A percentile compares a stretch with the other conserved stretches of the same genome.
phyloP scores from a whole-genome alignment of 2,329 filamentous ascomycete species.

The Ophiocordyceps robertsii region DNA sequence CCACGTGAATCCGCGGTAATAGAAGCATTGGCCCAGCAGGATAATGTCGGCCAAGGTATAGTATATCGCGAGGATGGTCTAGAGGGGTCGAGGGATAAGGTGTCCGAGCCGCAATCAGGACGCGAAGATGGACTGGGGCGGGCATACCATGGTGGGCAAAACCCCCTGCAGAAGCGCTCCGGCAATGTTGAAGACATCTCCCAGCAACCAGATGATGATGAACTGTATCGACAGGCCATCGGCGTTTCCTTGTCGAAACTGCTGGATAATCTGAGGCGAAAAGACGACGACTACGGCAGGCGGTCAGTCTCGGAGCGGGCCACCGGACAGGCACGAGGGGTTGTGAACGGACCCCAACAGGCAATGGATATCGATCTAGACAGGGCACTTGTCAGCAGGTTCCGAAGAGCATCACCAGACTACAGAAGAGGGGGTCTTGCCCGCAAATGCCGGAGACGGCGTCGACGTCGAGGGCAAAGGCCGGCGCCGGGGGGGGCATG shows the following conservation, averaged over 20 bases:
- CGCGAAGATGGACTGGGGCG: not conserved
- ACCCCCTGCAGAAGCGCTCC: conserved; percentile 88
- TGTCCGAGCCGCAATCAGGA: not conserved
- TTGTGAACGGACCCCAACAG: conserved; percentile 52
- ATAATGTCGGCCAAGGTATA: conserved; percentile 89
- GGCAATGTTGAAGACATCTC: conserved; percentile 93
- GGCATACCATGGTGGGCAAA: conserved; percentile 70
- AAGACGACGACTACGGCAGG: conserved; percentile 70
- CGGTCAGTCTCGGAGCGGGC: not conserved
- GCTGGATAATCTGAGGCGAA: conserved; percentile 91
- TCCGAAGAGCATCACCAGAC: not conserved
- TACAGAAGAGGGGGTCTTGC: conserved; percentile 27
- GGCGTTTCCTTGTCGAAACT: conserved; percentile 72
- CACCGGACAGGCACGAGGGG: not conserved
- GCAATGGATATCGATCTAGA: conserved; percentile 83
- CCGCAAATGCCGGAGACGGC: conserved; percentile 87
- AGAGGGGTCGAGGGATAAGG: not conserved
- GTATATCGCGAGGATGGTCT: conserved; percentile 84
- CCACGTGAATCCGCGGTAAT: conserved; percentile 77
- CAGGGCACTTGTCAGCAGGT: conserved; percentile 5
- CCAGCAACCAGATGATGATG: conserved; percentile 81
- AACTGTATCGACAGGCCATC: conserved; percentile 87
- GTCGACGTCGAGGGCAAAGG: conserved; percentile 68
- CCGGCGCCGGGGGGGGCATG: conserved; percentile 42
- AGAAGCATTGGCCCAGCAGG: conserved; percentile 80